Evolutionary conservation across 768 basidiomycete species (phyloP), one percentile per base, ranked within the genome.

Genomic region (Amanita muscaria): DNA sequence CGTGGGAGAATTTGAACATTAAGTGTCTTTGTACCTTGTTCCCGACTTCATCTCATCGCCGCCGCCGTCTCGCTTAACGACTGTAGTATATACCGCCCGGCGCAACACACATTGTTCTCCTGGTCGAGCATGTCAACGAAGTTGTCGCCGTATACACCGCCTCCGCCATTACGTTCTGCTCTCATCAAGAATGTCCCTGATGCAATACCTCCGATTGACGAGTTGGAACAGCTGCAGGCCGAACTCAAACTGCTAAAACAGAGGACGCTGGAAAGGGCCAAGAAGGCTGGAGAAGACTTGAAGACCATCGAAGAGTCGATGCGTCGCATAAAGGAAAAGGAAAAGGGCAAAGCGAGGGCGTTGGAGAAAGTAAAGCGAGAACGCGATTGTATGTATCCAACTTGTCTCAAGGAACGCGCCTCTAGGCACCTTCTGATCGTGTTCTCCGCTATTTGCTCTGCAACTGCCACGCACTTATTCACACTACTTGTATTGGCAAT

Each of bases 281-380:
- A 73, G 68, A 88, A 86, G 67, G 88, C 86, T 0, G 74, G 73
- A 24, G 78, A 83, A 56, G 87, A 89, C 68, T 64, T 86, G 52
- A 75, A 71, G 58, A 71, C 76, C 43, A 79, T 89, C 53, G 78
- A 84, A 50, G 85, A 83, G 62, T 82, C 80, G 39, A 80, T 85
- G 75, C 75, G 77, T 42, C 73, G 76, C 48, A 73, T 87, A 65
- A 83, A 77, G 64, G 86, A 87, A 65, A 80, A 76, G 60, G 82
- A 78, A 61, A 76, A 75, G 64, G 82, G 83, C 0, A 88, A 86
- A 59, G 77, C 74, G 41, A 83, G 72, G 61, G 74, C 70, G n/a
- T 59, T 77, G 34, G 83, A 84, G 46, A 85, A 76, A 63, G 67
- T 80, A 49, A 84, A 82, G 65, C 73, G 77, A 40, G 86, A 87